Conservation (phyloP, 2,329 filamentous ascomycete species). For the Ascochyta rabiei region DNA sequence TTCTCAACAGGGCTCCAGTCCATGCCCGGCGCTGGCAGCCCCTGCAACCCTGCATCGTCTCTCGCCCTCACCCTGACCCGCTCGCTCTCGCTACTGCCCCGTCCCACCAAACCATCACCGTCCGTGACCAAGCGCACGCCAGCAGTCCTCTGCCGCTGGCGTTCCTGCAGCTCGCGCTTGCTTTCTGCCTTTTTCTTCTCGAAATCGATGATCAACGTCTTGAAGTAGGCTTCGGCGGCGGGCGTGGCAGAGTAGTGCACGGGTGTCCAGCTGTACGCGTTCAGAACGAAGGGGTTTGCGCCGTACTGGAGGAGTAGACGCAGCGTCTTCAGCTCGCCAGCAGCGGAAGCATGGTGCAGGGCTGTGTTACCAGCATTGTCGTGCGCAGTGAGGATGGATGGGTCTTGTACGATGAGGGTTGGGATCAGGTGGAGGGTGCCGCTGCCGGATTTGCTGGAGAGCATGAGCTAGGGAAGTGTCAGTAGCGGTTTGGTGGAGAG, state of each 20-base stretch:
- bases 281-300: slow-evolving; percentile 73
- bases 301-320: slow-evolving; percentile 79
- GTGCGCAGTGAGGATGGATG: slow-evolving; percentile 41
- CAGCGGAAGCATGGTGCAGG: slow-evolving; percentile 82
- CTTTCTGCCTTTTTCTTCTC: slow-evolving; percentile 64
- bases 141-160: slow-evolving; percentile 39
- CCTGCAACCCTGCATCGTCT: slow-evolving; percentile 42
- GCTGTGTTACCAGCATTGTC: slow-evolving; percentile 84
- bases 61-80: slow-evolving; percentile 31
- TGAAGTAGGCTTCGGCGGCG: slow-evolving; percentile 84
- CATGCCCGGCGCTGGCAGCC: slow-evolving; percentile 40
- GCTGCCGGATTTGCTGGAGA: slow-evolving; percentile 45
- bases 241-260: slow-evolving; percentile 83
- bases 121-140: slow-evolving; percentile 47
- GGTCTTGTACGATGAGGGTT: slow-evolving; percentile 41
- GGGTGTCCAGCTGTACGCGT: slow-evolving; percentile 81
- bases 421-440: slow-evolving; percentile 54
- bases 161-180: slow-evolving; percentile 38
- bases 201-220: slow-evolving; percentile 73
- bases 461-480: slow-evolving; percentile 44
- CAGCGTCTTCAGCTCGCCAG: slow-evolving; percentile 78
- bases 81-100: slow-evolving; percentile 13
- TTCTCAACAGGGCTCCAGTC: slow-evolving; percentile 49
- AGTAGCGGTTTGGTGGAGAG: not conserved
- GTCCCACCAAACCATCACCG: slow-evolving; percentile 24